Evolutionary conservation across 1,284 basidiomycete species (phyloP).

Genomic region (Apiotrichum porosum): DNA sequence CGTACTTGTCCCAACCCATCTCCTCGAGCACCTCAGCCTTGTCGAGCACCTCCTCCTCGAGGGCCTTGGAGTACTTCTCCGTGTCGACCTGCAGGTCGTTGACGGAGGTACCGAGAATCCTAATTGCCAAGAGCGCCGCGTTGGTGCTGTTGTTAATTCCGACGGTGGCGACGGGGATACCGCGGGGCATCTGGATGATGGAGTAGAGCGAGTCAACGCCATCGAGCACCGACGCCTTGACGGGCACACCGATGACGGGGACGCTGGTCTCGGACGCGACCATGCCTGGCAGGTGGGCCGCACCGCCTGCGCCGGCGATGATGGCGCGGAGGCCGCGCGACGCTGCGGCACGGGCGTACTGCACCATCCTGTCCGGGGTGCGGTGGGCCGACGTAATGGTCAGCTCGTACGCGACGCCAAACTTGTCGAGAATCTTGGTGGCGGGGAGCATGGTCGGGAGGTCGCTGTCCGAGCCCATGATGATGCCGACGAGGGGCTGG

Average conservation of each 20-base stretch:
- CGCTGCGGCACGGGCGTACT: constrained; percentile 74
- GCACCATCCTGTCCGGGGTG: constrained; percentile 80
- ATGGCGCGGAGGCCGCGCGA: constrained; percentile 70
- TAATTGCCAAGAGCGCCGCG: constrained; percentile 83
- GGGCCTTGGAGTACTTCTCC: constrained; percentile 66
- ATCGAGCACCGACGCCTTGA: constrained; percentile 89
- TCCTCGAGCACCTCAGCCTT: constrained; percentile 75
- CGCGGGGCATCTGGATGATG: constrained; percentile 99
- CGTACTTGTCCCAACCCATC: constrained; percentile 83
- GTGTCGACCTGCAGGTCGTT: constrained; percentile 64
- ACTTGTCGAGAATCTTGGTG: constrained; percentile 75
- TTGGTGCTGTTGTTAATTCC: constrained; percentile 97
- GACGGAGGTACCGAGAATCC: constrained; percentile 74
- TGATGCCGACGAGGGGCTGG: constrained; percentile 82
- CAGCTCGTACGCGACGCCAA: constrained; percentile 84
- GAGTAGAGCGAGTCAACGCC: constrained; percentile 94
- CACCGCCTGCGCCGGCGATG: constrained; percentile 94
- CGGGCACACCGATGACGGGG: constrained; percentile 94
- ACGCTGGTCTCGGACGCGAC: constrained; percentile 88
- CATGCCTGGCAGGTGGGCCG: constrained; percentile 97
- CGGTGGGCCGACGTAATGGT: constrained; percentile 96
- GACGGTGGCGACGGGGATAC: constrained; percentile 94
- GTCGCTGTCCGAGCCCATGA: constrained; percentile 99
- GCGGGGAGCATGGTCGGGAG: constrained; percentile 87
- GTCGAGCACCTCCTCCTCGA: constrained; percentile 76